Conservation (phyloP, 257 asterid species). For the Oldenlandia corymbosa region DNA sequence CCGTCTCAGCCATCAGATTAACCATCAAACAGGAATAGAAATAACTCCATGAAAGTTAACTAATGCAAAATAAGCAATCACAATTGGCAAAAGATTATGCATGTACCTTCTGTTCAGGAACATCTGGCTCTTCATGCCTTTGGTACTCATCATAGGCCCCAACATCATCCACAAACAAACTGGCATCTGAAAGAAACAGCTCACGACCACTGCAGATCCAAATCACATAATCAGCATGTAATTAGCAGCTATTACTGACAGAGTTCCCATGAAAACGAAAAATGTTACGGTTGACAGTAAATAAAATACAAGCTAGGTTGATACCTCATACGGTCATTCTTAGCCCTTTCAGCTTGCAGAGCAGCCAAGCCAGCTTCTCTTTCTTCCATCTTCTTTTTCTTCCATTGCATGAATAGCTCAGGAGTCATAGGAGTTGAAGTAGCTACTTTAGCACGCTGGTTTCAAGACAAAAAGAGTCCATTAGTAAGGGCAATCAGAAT, state of each 20-base stretch:
- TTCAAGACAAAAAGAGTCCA: conserved; percentile 10
- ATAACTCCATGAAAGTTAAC: neutral
- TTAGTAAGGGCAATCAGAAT: conserved; percentile 14
- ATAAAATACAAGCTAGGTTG: neutral
- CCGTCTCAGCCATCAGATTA: neutral
- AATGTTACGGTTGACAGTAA: too few relatives aligned
- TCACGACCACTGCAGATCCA: conserved; percentile 71
- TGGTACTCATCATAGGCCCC: conserved; percentile 73
- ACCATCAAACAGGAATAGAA: neutral
- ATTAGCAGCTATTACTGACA: conserved; percentile 7
- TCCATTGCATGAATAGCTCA: conserved; percentile 85
- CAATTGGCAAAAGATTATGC: neutral
- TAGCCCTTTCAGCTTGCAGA: conserved; percentile 88
- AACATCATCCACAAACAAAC: conserved; percentile 74
- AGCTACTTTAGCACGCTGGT: conserved; percentile 71
- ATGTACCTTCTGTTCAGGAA: conserved; percentile 40
- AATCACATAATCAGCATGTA: conserved; percentile 13
- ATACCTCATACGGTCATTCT: conserved; percentile 97
- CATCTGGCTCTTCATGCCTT: conserved; percentile 47
- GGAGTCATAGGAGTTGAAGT: conserved; percentile 84
- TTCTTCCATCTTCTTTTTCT: conserved; percentile 71
- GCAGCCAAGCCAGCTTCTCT: conserved; percentile 80
- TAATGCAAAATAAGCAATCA: neutral
- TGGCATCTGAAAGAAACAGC: conserved; percentile 73
- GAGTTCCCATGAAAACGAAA: too few relatives aligned